Conservation (phyloP, 352 stramenopile species). For the Phytopythium oedochilum region DNA sequence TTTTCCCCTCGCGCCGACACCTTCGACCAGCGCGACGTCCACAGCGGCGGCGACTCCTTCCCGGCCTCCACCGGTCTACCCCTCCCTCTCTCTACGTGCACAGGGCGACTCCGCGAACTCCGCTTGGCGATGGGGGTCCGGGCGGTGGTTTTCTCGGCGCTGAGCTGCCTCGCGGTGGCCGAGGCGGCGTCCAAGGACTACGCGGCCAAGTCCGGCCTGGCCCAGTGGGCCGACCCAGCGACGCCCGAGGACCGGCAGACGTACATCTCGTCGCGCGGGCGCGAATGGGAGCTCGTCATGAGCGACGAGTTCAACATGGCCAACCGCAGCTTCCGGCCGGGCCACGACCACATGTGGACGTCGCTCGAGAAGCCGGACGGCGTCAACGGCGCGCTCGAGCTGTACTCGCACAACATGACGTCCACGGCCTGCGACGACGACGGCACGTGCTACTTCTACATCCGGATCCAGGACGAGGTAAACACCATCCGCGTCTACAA, state of each 20-base stretch:
- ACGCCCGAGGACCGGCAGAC: slow-evolving; percentile 9
- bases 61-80: background rate
- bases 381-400: slow-evolving; percentile 79
- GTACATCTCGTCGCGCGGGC: slow-evolving; percentile 12
- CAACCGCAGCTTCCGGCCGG: slow-evolving; percentile 53
- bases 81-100: slow-evolving; percentile 1
- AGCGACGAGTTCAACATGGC: slow-evolving; percentile 89
- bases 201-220: slow-evolving; percentile 10
- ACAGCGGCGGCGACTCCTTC: too few relatives aligned
- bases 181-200: background rate
- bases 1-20: background rate
- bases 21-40: background rate
- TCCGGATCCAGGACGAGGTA: slow-evolving; percentile 23
- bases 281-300: slow-evolving; percentile 65
- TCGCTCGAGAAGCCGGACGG: slow-evolving; percentile 29
- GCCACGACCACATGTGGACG: slow-evolving; percentile 87
- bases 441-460: slow-evolving; percentile 24
- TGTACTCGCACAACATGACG: slow-evolving; percentile 79
- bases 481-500: slow-evolving; percentile 47
- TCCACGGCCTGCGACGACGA: slow-evolving; percentile 30
- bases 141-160: background rate
- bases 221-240: slow-evolving; percentile 16
- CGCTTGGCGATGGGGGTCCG: background rate
- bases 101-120: background rate
- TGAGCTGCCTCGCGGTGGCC: too few relatives aligned